phyloP scores from a whole-genome alignment of 768 basidiomycete species.

The Mycena vulgaris region DNA sequence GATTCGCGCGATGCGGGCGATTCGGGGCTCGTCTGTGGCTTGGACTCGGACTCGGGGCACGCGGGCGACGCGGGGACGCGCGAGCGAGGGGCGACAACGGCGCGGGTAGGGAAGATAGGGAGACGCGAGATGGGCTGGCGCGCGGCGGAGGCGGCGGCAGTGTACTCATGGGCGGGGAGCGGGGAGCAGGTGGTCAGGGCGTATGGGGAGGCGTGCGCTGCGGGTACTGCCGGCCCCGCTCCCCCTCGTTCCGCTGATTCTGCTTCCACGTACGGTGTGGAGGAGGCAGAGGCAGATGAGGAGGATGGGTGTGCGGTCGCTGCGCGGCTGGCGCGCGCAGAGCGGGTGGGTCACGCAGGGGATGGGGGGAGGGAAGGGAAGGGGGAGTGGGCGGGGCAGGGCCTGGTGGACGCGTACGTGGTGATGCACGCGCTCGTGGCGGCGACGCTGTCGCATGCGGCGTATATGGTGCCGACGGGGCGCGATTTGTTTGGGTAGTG shows the following conservation, averaged over 20 bases:
- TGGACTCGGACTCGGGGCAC: too few species aligned
- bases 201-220: slow-evolving; percentile 9
- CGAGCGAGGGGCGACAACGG: too few species aligned
- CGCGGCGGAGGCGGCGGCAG: not conserved
- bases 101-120: too few species aligned
- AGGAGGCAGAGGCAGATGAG: too few species aligned
- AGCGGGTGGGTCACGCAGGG: not conserved
- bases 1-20: too few species aligned
- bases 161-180: slow-evolving; percentile 20
- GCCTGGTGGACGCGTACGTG: slow-evolving; percentile 24
- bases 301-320: too few species aligned
- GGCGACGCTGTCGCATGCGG: slow-evolving; percentile 31
- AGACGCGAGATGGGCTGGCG: slow-evolving; percentile 5
- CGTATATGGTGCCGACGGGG: slow-evolving; percentile 28
- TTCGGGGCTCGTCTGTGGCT: too few species aligned
- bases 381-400: slow-evolving; percentile 1
- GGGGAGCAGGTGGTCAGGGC: slow-evolving; percentile 12
- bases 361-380: not conserved
- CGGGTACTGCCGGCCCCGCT: too few species aligned
- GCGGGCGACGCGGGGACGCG: not conserved
- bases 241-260: too few species aligned
- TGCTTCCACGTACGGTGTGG: not conserved
- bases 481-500: slow-evolving; percentile 14
- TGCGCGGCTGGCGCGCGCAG: too few species aligned
- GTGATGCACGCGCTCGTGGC: slow-evolving; percentile 23